A percentile compares a stretch with the other conserved stretches of the same genome.
These are phyloP conservation scores for Biscogniauxia marginata DNA, from an alignment of 2,329 filamentous ascomycete species.

Conservation along the genomic window DNA sequence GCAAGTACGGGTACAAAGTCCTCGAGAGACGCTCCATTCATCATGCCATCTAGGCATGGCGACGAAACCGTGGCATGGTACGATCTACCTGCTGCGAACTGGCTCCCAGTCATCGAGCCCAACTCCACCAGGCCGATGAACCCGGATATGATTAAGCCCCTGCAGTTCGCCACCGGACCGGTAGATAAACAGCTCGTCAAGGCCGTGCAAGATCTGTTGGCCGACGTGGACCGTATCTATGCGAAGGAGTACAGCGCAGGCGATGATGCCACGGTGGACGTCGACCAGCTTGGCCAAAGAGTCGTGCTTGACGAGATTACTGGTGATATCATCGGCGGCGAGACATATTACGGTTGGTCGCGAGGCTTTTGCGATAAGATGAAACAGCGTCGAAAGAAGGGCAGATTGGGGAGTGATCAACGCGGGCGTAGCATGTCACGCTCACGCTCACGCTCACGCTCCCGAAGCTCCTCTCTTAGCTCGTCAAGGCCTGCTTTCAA, in stretches of 20 bases:
- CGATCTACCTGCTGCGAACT: slow-evolving; percentile 78
- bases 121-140: slow-evolving; percentile 75
- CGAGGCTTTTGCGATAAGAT: slow-evolving; percentile 77
- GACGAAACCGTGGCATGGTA: slow-evolving; percentile 73
- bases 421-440: slow-evolving; percentile 32
- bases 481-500: slow-evolving; percentile 40
- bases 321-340: slow-evolving; percentile 61
- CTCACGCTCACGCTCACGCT: slow-evolving; percentile 34
- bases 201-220: slow-evolving; percentile 69
- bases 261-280: slow-evolving; percentile 53
- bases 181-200: slow-evolving; percentile 64
- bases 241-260: slow-evolving; percentile 45
- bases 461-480: slow-evolving; percentile 35
- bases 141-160: slow-evolving; percentile 65
- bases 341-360: slow-evolving; percentile 90
- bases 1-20: slow-evolving; percentile 31
- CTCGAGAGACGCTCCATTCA: slow-evolving; percentile 61
- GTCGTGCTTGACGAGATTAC: slow-evolving; percentile 65
- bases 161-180: slow-evolving; percentile 67
- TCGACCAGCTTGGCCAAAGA: slow-evolving; percentile 74
- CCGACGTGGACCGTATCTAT: slow-evolving; percentile 69
- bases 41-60: slow-evolving; percentile 75
- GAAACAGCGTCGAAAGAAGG: slow-evolving; percentile 52
- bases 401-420: slow-evolving; percentile 17
- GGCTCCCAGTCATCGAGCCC: slow-evolving; percentile 75